Evolutionary conservation across 2,329 filamentous ascomycete genomes (phyloP), one percentile per base, ranked within the genome.

Genomic region (Penicillium sp.): DNA sequence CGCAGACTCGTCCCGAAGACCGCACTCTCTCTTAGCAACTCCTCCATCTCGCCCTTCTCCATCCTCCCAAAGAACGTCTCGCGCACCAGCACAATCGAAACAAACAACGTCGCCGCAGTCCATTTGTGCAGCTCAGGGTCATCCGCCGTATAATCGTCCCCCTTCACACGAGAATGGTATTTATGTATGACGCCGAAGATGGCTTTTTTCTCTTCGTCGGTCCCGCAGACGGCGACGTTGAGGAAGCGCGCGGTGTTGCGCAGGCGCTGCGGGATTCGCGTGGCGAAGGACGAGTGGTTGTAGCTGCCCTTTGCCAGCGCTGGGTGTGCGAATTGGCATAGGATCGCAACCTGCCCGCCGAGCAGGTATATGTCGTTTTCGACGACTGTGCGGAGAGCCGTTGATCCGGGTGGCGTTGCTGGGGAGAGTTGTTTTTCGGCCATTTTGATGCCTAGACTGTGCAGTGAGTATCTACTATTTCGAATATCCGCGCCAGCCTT

Each of bases 61-160:
- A 68, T 47, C 21, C 61, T 41, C 15, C 68, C 65, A 61, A 70
- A 71, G 63, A 72, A 71, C 19, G 66, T 61, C 56, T 73, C 71
- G 44, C 68, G 66, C 15, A 72, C 71, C n/a, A 66, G 46, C 8
- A 71, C 53, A 2, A 71, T 60, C 8, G 65, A 62, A 23, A 70
- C 61, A 54, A 71, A 73, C 23, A 73, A 64, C 3, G 71, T 74
- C 4, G 71, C 71, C 2, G 70, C 71, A 2, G 68, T 72, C 70
- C 71, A 72, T 41, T 68, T 70, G 58, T 73, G 71, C n/a, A 72
- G 63, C 51, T 72, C 70, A 1, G 69, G 67, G 41, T 73, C 70
- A 56, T 73, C 64, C 13, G 71, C 69, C 38, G 66, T 62, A 61
- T 74, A 74, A 19, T 63, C 64, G 1, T 68, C 66, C 1, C 67